A percentile compares a stretch with the other conserved stretches of the same genome.
These are phyloP conservation scores for Populus tremula DNA, from an alignment of 345 rosid species.

Conservation along the genomic window DNA sequence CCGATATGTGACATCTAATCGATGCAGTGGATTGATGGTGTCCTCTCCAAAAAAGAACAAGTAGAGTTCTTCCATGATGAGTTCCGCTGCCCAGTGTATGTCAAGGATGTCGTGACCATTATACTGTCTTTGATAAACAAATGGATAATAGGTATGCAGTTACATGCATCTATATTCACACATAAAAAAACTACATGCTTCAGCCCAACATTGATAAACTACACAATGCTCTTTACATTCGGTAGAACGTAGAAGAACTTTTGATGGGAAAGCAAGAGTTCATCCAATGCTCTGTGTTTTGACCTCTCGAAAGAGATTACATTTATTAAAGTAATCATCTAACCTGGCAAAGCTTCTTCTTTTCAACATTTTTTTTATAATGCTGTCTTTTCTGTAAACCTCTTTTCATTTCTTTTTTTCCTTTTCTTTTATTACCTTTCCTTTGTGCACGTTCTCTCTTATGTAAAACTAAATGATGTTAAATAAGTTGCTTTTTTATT, in stretches of 20 bases:
- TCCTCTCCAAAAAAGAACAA: slow-evolving; percentile 62
- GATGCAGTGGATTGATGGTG: slow-evolving; percentile 77
- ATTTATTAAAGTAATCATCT: too few species aligned
- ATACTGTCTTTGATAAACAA: slow-evolving; percentile 40
- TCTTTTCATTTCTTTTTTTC: neutral
- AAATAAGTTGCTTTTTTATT: too few species aligned
- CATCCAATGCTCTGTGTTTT: neutral
- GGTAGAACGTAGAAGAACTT: neutral
- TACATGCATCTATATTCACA: neutral
- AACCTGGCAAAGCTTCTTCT: too few species aligned
- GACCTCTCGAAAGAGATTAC: neutral
- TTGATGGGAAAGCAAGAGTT: neutral
- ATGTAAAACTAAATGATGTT: too few species aligned
- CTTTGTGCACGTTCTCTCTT: neutral
- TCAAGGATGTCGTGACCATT: slow-evolving; percentile 64
- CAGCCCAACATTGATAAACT: neutral
- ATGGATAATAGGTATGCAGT: slow-evolving; percentile 60
- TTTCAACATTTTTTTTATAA: too few species aligned
- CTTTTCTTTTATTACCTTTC: neutral
- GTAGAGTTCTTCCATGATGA: slow-evolving; percentile 79
- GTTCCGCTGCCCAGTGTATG: slow-evolving; percentile 84
- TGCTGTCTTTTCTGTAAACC: neutral
- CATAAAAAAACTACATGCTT: neutral
- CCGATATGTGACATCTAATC: slow-evolving; percentile 5
- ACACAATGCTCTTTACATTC: neutral